phyloP scores from a whole-genome alignment of 2,329 filamentous ascomycete genomes.

The Hypoxylon sp. region DNA sequence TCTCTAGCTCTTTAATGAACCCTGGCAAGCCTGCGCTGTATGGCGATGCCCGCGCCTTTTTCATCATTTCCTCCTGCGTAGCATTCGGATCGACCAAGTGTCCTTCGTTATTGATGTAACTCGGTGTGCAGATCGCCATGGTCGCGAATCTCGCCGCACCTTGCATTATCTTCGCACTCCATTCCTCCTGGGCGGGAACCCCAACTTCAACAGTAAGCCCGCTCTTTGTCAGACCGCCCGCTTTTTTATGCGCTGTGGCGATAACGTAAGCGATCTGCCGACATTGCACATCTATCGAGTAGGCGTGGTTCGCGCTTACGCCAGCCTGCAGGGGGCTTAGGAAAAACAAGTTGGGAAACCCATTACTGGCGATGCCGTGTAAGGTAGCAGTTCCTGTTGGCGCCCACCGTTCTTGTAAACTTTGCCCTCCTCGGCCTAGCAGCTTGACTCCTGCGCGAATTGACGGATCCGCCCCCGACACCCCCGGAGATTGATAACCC shows the following conservation, averaged over 20 bases:
- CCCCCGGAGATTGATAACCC: conserved; percentile 58
- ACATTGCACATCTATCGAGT: conserved; percentile 44
- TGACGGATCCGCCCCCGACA: conserved; percentile 61
- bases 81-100: conserved; percentile 44
- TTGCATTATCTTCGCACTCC: conserved; percentile 57
- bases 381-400: conserved; percentile 63
- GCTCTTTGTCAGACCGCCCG: conserved; percentile 39
- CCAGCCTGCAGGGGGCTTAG: conserved; percentile 60
- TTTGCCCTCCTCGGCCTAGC: conserved; percentile 44
- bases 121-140: conserved; percentile 66
- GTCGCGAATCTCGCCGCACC: conserved; percentile 59
- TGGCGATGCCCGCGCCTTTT: conserved; percentile 51
- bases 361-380: conserved; percentile 64
- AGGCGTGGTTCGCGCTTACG: conserved; percentile 48
- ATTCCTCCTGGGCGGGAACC: conserved; percentile 63
- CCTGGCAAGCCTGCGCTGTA: conserved; percentile 55
- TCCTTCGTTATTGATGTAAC: conserved; percentile 67
- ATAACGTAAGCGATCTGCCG: conserved; percentile 55
- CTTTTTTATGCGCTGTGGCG: conserved; percentile 53
- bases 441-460: conserved; percentile 57
- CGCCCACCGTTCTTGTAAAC: conserved; percentile 48
- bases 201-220: conserved; percentile 61
- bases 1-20: conserved; percentile 51
- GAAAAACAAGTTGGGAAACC: conserved; percentile 71
- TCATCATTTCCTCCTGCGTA: conserved; percentile 53